These are phyloP conservation scores for Fusarium sublunatum DNA, from an alignment of 2,329 filamentous ascomycete species.

Conservation along the genomic window DNA sequence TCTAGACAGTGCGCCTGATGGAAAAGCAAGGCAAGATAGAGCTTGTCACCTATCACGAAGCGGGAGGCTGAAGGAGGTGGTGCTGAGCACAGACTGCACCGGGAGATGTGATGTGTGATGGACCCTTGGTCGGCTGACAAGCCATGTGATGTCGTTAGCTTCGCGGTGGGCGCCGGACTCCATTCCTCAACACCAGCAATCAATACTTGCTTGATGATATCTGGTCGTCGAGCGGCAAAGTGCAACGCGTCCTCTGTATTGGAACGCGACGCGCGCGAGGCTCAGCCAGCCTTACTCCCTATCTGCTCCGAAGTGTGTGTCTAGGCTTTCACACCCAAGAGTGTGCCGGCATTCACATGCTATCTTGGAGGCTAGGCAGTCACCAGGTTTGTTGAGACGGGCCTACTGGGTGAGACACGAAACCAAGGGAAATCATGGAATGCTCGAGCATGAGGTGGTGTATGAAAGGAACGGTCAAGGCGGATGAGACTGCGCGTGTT, in stretches of 20 bases:
- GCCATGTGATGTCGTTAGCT: conserved; percentile 43
- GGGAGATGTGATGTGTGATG: conserved; percentile 31
- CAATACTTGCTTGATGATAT: conserved; percentile 10
- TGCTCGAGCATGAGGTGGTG: conserved; percentile 36
- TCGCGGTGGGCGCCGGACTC: conserved; percentile 12
- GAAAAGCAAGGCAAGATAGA: conserved; percentile 20
- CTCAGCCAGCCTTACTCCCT: conserved; percentile 39
- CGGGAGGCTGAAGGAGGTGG: conserved; percentile 28
- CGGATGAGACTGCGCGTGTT: conserved; percentile 19
- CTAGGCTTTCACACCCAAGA: conserved; percentile 16
- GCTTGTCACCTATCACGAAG: conserved; percentile 18
- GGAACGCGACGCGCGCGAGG: conserved; percentile 39
- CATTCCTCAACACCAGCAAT: conserved; percentile 26
- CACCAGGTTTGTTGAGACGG: conserved; percentile 35
- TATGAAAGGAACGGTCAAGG: conserved; percentile 23
- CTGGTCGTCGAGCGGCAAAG: conserved; percentile 8
- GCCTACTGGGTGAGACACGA: conserved; percentile 34
- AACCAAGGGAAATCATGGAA: conserved; percentile 30
- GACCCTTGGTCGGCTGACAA: conserved; percentile 44
- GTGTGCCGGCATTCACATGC: conserved; percentile 38
- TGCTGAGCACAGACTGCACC: conserved; percentile 30
- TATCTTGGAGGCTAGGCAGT: conserved; percentile 33
- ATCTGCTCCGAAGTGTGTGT: conserved; percentile 24
- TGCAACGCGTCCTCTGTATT: conserved; percentile 30
- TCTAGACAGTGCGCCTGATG: conserved; percentile 35